Base-by-base conservation (phyloP, 164 flowering plant species). In the Sextonia rubra region DNA sequence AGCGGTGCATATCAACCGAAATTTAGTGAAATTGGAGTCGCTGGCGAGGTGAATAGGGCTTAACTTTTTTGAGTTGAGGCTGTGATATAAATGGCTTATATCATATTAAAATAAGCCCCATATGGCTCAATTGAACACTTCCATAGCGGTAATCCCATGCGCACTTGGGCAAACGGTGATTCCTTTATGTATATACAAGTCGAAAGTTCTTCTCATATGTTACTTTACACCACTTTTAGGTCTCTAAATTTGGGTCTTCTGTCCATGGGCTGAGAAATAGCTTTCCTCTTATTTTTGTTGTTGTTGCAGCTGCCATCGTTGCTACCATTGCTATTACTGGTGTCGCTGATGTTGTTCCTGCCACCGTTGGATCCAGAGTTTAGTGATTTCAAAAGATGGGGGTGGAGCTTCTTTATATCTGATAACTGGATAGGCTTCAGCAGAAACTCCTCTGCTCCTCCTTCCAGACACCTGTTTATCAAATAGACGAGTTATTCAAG, bases 391-490 rank as follows among this genome's bases (percentile, higher is more conserved):
- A 73, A 18, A 47, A 89, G 81, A 61, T 76, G 81, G 27, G 83
- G 81, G 25, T 86, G 85, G 68, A 89, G 84, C 75, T 80, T 86
- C 71, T 81, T 71, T 69, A 89, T 44, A 71, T 89, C 91, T 23
- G 91, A 83, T 70, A 86, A 64, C 64, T 80, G 83, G 63, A 89
- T 79, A 1, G 93, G 93, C 80, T 89, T 89, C 72, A 89, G 58
- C 23, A 89, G 67, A 75, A 89, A 89, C 56, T 89, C 91, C 70
- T 89, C 87, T 52, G 93, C 93, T 68, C 93, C 93, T 82, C 75
- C 91, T 79, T 89, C 90, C 78, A 89, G 78, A 60, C 93, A 89
- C 87, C 90, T 88, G 27, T 66, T 68, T 0, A 47, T 52, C 58
- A 52, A 37, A 37, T 37, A 3, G 44, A 37, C 6, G 11, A 37